Base-by-base conservation (phyloP, 2,329 filamentous ascomycete genomes). In the Arachnomyces sp. region DNA sequence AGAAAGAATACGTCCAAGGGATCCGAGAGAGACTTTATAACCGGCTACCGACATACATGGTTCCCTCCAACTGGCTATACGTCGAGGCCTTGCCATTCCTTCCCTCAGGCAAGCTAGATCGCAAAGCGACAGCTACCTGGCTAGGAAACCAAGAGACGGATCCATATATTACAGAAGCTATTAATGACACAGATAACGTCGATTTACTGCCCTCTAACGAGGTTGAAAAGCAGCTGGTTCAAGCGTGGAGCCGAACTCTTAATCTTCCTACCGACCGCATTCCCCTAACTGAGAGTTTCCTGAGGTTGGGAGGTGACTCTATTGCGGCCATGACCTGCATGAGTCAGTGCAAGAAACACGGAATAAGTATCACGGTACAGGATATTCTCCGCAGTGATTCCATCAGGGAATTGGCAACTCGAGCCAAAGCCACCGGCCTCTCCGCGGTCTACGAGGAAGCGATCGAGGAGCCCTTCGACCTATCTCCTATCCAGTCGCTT, bases 321-420 rank as follows among this genome's bases (percentile, higher is more conserved):
- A 71, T 72, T 40, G 69, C 68, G 31, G 68, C 70, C 0, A 72
- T 73, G 64, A 68, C 68, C 35, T 69, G 69, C 30, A 62, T 69
- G 42, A 65, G 65, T 2, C 58, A 67, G 28, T 71, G 66, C 44
- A 68, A 68, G 35, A 69, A 68, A 48, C 53, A 57, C 28, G 67
- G 66, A 1, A 55, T 72, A 42, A 60, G 63, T 9, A 52, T 72
- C 16, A 68, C 61, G 8, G 68, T 73, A 8, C 69, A 71, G 45
- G 67, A 72, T 16, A 61, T 73, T 3, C 53, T 73, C 25, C 66
- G 63, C 12, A 66, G 65, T 52, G 68, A 66, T 43, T 72, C 69
- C 1, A 67, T 73, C 28, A 51, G 46, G 16, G 59, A 63, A 8
- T 43, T 66, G 30, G 58, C 61, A 3, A 47, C 47, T 1, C 55